Conservation (phyloP, 306 rosid genomes). For the Senna tora region DNA sequence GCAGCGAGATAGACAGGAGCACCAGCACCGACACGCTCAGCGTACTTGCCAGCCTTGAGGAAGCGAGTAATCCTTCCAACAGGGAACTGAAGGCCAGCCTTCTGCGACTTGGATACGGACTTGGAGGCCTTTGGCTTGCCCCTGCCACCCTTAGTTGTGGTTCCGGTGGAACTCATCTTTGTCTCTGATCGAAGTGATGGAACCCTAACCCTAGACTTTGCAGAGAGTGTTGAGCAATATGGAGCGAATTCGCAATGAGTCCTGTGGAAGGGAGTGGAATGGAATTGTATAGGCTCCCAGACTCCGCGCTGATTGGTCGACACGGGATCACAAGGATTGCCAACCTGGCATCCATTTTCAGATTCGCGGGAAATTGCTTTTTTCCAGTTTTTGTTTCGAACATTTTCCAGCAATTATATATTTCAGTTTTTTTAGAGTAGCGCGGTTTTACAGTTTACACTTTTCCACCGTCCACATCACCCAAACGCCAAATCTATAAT, state of each 20-base stretch:
- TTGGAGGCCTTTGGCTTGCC: constrained; percentile 92
- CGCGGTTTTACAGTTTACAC: too few relatives aligned
- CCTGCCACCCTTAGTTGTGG: constrained; percentile 82
- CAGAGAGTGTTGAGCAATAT: not conserved
- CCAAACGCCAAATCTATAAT: too few relatives aligned
- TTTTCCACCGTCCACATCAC: not conserved
- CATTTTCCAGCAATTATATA: not conserved
- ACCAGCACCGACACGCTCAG: constrained; percentile 94
- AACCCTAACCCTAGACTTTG: constrained; percentile 45
- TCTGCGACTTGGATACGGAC: constrained; percentile 77
- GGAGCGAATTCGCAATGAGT: accelerated
- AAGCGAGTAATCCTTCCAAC: constrained; percentile 89
- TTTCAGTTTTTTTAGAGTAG: too few relatives aligned
- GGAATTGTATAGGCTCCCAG: constrained; percentile 37
- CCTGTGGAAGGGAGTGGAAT: too few relatives aligned
- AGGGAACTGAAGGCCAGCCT: constrained; percentile 91
- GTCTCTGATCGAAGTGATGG: not conserved
- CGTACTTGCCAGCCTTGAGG: constrained; percentile 83
- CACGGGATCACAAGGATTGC: constrained; percentile 39
- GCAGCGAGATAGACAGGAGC: constrained; percentile 93
- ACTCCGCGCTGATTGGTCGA: constrained; percentile 30
- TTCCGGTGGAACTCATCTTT: constrained; percentile 70
- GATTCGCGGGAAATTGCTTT: constrained; percentile 22
- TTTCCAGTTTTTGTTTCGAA: constrained; percentile 27
- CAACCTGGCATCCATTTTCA: constrained; percentile 39